Base-by-base conservation (phyloP, 1,139 yeast species). In the Kodamaea anthophila region DNA sequence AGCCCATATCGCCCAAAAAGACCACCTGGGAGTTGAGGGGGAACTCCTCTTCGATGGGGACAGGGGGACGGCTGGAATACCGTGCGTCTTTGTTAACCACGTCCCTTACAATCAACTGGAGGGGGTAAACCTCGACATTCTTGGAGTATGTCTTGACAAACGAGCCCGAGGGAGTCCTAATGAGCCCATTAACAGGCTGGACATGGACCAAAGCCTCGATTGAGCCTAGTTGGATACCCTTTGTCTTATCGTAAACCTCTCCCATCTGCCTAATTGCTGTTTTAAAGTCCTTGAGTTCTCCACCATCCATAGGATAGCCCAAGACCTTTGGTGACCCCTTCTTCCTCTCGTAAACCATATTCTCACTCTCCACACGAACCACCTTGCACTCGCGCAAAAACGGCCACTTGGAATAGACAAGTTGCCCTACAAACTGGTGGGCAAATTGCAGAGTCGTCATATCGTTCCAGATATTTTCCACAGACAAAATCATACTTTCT, bases 321-420 rank as follows among this genome's bases (percentile, higher is more conserved):
- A 16, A 16, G 8, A 16, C 18, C 18, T 16, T 16, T 11, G 30
- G 16, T 9, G 50, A 58, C 34, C 43, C 51, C 37, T 60, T 64
- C 20, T 55, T 48, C 12, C 55, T 44, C 39, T 70, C 78, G 46
- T 72, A 73, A 28, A 63, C 65, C 42, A 55, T 55, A 22, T 63
- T 58, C 7, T 67, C 71, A 53, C 83, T 91, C 28, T 68, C 56
- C 5, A 91, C 73, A 23, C 73, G 70, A 10, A 77, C 65, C 24
- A 91, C 76, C 46, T 73, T 76, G 13, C 88, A 83, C 55, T 91
- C 97, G 41, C 79, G 71, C 42, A 91, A 63, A 50, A 77, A 86
- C 15, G 99, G 99, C 93, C 95, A 91, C 43, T 79, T 77, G 11
- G 84, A 73, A 50, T 78, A 87, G 6, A 83, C 81, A 31, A 74